phyloP scores from a whole-genome alignment of 768 basidiomycete genomes.

The Suillus americanus region DNA sequence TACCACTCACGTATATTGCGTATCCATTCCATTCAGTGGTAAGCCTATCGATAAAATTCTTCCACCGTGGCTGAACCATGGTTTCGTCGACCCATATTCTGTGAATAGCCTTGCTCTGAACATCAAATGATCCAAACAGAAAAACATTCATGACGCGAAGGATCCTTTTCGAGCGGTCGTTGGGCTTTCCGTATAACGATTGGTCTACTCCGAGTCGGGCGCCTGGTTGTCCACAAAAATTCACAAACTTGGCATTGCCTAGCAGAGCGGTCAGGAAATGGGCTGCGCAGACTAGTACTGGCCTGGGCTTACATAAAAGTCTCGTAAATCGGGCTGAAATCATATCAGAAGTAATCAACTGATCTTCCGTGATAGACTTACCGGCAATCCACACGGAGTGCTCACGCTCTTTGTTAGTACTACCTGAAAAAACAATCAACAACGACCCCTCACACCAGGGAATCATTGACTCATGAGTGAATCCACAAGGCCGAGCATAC shows the following conservation, averaged over 20 bases:
- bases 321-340: constrained; percentile 9
- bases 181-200: constrained; percentile 20
- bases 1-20: constrained; percentile 43
- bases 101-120: constrained; percentile 40
- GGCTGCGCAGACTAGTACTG: neutral
- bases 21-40: constrained; percentile 48
- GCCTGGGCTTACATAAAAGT: constrained; percentile 3
- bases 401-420: neutral
- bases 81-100: constrained; percentile 45
- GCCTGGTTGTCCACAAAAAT: constrained; percentile 37
- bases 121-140: constrained; percentile 45
- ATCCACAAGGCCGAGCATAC: constrained; percentile 4
- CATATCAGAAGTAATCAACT: neutral
- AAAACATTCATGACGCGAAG: constrained; percentile 31
- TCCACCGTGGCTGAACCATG: constrained; percentile 39
- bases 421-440: neutral
- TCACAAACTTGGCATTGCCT: constrained; percentile 31
- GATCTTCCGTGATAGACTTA: neutral
- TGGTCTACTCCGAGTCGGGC: constrained; percentile 32
- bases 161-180: neutral
- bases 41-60: constrained; percentile 39
- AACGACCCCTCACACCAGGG: neutral
- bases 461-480: constrained; percentile 1
- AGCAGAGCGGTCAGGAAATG: neutral
- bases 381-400: neutral